Percentiles rank a stretch among this genome's conserved stretches.
Evolutionary conservation across 2,329 filamentous ascomycete genomes (phyloP).

Genomic region (Talaromyces islandicus): DNA sequence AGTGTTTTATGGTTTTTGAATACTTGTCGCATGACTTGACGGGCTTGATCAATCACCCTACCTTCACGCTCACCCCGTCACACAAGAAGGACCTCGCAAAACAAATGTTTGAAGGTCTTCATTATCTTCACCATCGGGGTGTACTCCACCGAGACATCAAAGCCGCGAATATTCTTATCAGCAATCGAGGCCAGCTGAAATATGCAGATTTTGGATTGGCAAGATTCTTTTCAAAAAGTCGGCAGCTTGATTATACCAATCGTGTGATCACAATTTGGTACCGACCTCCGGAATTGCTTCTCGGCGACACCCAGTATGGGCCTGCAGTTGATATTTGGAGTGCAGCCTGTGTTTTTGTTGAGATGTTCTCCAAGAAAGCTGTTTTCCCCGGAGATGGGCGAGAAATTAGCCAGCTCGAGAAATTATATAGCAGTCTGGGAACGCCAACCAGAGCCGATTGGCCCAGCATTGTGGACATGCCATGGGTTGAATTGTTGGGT

Average conservation of each 20-base stretch:
- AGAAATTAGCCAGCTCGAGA: slow-evolving; percentile 94
- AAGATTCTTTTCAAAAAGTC: slow-evolving; percentile 89
- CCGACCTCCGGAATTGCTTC: slow-evolving; percentile 78
- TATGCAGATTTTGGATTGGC: slow-evolving; percentile 94
- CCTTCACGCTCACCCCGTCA: slow-evolving; percentile 73
- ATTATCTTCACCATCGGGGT: slow-evolving; percentile 88
- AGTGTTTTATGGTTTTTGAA: slow-evolving; percentile 99
- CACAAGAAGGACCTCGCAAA: slow-evolving; percentile 91
- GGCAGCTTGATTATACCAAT: slow-evolving; percentile 93
- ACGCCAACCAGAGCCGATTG: slow-evolving; percentile 80
- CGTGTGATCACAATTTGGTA: slow-evolving; percentile 99
- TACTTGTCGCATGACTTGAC: slow-evolving; percentile 96
- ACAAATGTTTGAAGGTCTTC: slow-evolving; percentile 88
- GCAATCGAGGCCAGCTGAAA: slow-evolving; percentile 81
- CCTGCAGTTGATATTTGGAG: slow-evolving; percentile 94
- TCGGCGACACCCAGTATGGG: slow-evolving; percentile 86
- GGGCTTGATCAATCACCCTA: slow-evolving; percentile 88
- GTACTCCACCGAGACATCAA: slow-evolving; percentile 97
- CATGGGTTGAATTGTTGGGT: slow-evolving; percentile 90
- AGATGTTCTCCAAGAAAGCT: slow-evolving; percentile 89
- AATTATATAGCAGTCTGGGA: slow-evolving; percentile 88
- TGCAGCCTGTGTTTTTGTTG: slow-evolving; percentile 90
- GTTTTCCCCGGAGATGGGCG: slow-evolving; percentile 94
- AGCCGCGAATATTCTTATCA: slow-evolving; percentile 93
- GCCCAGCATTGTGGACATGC: slow-evolving; percentile 87